Evolutionary conservation across 2,329 filamentous ascomycete species (phyloP).

Genomic region (Neonectria hederae): DNA sequence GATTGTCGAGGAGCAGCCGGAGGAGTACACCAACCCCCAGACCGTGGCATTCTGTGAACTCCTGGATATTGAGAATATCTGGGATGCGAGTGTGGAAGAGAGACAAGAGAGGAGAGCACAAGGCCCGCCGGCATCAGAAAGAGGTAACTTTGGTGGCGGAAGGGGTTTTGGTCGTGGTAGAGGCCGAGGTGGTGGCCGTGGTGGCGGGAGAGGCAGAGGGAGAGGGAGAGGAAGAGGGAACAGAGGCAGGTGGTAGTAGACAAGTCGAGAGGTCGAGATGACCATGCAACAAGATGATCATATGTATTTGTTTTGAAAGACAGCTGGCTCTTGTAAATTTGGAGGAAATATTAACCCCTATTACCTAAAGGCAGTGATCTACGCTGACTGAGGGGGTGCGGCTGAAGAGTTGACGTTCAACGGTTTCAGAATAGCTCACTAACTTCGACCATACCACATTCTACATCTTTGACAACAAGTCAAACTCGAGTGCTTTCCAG

Average conservation of each 20-base stretch:
- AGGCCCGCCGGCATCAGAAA: conserved; percentile 62
- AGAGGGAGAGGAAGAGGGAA: conserved; percentile 38
- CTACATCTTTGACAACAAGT: background rate
- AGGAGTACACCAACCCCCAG: conserved; percentile 88
- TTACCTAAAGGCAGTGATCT: background rate
- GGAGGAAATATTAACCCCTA: background rate
- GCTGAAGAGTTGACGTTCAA: background rate
- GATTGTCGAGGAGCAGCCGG: conserved; percentile 69
- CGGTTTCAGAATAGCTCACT: background rate
- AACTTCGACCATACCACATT: background rate
- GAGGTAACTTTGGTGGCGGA: conserved; percentile 49
- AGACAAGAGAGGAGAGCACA: conserved; percentile 64
- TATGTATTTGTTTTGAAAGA: background rate
- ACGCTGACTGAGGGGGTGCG: background rate
- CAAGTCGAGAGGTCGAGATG: background rate
- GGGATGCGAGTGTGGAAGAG: conserved; percentile 77
- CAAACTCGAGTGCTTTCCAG: background rate
- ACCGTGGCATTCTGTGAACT: conserved; percentile 84
- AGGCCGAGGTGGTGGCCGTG: conserved; percentile 48
- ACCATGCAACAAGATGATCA: no score
- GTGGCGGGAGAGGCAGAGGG: conserved; percentile 40
- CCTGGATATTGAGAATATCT: conserved; percentile 79
- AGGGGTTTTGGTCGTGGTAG: conserved; percentile 49
- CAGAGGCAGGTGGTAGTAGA: conserved; percentile 32
- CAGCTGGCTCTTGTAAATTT: background rate